Evolutionary conservation across 495 filamentous ascomycete genomes (phyloP), one percentile per base, ranked within the genome.

Genomic region (Aspergillus bertholletiae): DNA sequence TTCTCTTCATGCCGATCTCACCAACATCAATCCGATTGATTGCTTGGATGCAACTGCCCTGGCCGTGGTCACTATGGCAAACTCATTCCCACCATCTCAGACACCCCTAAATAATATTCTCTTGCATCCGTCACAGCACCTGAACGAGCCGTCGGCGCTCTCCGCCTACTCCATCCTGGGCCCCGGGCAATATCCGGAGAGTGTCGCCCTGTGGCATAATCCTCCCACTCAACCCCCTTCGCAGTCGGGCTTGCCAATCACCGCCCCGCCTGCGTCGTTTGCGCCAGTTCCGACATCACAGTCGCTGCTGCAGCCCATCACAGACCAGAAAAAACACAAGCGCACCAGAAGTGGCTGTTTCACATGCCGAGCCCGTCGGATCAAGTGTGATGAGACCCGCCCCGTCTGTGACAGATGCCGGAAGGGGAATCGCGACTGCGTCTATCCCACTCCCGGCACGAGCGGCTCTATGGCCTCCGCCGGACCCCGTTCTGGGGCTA

Each of bases 271-370:
- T 45, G 45, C 46, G 46, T 56, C 63, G 24, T 68, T 67, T 51
- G 60, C 68, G 26, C 35, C 65, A 44, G 45, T 53, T 40, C 55
- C 61, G 7, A 67, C 71, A 57, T 63, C 72, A 37, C 64, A 60
- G 39, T 56, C 64, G 18, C 51, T 67, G 20, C 65, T 69, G 21
- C 70, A 70, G 54, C 61, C 67, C 27, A 49, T 64, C 37, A 49
- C 67, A 17, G 92, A 96, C 51, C 86, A 89, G 59, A 88, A 96
- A 60, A 98, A 97, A 67, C 93, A 97, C 63, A 88, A 92, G 46
- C 85, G 94, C 56, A 97, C 94, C 43, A 80, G 94, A 57, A 96
- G 89, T 53, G 94, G 94, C 30, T 98, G 94, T 73, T 96, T 88
- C 70, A 98, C 94, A 13, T 98, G 94, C 67, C 83, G 94, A 62